Evolutionary conservation across 2,329 filamentous ascomycete species (phyloP), one percentile per base, ranked within the genome.

Genomic region (Ophiostoma ips): DNA sequence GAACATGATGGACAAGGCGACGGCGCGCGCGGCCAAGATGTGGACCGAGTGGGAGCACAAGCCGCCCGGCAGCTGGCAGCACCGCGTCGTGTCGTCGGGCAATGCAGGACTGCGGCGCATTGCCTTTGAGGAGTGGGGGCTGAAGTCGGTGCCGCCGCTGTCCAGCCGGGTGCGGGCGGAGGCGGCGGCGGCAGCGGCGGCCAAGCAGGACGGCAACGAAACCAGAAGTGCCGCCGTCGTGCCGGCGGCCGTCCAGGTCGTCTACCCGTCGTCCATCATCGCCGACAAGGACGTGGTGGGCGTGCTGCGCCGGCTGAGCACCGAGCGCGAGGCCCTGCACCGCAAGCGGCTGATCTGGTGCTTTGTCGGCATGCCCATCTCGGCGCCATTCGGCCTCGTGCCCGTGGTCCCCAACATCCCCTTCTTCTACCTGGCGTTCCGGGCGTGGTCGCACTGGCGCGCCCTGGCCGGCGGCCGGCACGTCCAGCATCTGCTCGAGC

Each of bases 41-140:
- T 96, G 90, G 90, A 76, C 84, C 4, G 70, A 72, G 52, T 96
- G 90, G 89, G 92, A 96, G 66, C 80, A 83, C 63, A 83, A 83
- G 57, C 81, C 89, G 16, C 73, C 72, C 41, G 85, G 86, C 49
- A 55, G 38, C 16, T 96, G 92, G 92, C 87, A 95, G 71, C 87
- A 84, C 62, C 79, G 79, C 58, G 74, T 95, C 18, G 90, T 92
- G 48, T 73, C 76, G 52, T 94, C 90, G 65, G 92, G 92, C 50
- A 95, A 98, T 67, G 71, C 79, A 46, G 79, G 87, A 15, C 77
- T 98, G 54, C 81, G 86, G 59, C 79, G 87, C 55, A 94, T 98
- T 60, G 86, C 92, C 3, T 95, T 86, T 64, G 86, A 96, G 67
- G 92, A 98, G 81, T 98, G 92, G 92, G 88, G 87, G 0, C 73